Evolutionary conservation across 805 yeast genomes (phyloP).

Genomic region (Lachancea lanzarotensis): DNA sequence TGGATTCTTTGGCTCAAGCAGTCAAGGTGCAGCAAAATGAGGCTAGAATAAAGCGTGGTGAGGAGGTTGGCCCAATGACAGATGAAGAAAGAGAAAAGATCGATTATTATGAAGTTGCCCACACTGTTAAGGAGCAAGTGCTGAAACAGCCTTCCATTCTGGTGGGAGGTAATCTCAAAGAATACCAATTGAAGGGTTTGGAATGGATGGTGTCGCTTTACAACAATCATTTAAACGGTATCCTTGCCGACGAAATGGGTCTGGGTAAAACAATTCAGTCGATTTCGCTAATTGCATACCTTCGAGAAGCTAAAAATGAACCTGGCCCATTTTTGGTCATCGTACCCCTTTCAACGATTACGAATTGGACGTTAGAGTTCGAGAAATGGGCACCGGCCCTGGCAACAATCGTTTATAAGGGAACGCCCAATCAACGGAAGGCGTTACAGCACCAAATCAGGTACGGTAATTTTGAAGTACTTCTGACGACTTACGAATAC

Average conservation of each 20-base stretch:
- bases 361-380: slow-evolving; percentile 81
- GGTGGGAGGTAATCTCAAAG: slow-evolving; percentile 74
- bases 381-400: slow-evolving; percentile 86
- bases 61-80: slow-evolving; percentile 33
- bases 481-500: slow-evolving; percentile 77
- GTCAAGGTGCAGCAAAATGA: slow-evolving; percentile 66
- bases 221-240: slow-evolving; percentile 94
- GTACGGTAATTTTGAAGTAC: slow-evolving; percentile 64
- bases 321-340: slow-evolving; percentile 70
- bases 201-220: slow-evolving; percentile 98
- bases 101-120: slow-evolving; percentile 81
- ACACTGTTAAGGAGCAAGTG: slow-evolving; percentile 60
- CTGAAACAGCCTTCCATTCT: slow-evolving; percentile 60
- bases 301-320: slow-evolving; percentile 59
- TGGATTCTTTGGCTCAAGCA: slow-evolving; percentile 72
- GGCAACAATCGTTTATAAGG: slow-evolving; percentile 67
- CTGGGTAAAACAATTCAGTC: slow-evolving; percentile 90
- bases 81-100: slow-evolving; percentile 58
- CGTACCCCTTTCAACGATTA: slow-evolving; percentile 77
- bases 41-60: slow-evolving; percentile 29
- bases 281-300: slow-evolving; percentile 66
- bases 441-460: slow-evolving; percentile 57
- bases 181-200: slow-evolving; percentile 83
- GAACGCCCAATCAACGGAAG: slow-evolving; percentile 67
- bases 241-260: slow-evolving; percentile 99